Evolutionary conservation across 768 basidiomycete genomes (phyloP).

Genomic region (Dentipellis sp.): DNA sequence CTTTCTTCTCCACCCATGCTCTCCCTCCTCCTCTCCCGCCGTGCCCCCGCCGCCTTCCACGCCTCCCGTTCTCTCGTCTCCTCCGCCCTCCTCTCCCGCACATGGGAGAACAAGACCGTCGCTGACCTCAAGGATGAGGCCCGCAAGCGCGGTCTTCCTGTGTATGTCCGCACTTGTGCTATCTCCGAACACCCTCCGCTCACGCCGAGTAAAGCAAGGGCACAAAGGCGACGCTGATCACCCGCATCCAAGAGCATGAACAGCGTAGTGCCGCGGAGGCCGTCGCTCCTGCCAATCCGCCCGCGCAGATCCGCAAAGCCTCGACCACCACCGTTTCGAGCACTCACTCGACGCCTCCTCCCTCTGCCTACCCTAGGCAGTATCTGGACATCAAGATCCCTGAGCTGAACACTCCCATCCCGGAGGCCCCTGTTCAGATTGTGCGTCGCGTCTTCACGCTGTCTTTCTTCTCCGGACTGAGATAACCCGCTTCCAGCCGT

Average conservation of each 20-base stretch:
- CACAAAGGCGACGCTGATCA: slow-evolving; percentile 46
- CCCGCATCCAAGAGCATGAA: slow-evolving; percentile 43
- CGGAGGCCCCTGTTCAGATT: slow-evolving; percentile 41
- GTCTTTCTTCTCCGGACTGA: slow-evolving; percentile 1
- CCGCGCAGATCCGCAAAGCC: slow-evolving; percentile 18
- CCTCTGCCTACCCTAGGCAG: slow-evolving; percentile 19
- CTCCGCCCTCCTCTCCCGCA: slow-evolving; percentile 44
- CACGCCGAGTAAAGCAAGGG: slow-evolving; percentile 34
- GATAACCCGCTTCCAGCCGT: slow-evolving; percentile 34
- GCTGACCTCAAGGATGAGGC: slow-evolving; percentile 43
- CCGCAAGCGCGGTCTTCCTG: slow-evolving; percentile 44
- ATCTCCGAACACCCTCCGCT: slow-evolving; percentile 7
- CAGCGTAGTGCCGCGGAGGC: slow-evolving; percentile 13
- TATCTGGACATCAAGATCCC: slow-evolving; percentile 50
- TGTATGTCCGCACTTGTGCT: slow-evolving; percentile 26
- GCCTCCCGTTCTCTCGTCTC: slow-evolving; percentile 34
- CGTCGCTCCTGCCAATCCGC: slow-evolving; percentile 2
- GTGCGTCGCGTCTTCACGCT: slow-evolving; percentile 31
- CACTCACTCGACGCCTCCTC: slow-evolving; percentile 14
- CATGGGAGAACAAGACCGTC: slow-evolving; percentile 45
- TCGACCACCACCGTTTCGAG: slow-evolving; percentile 14
- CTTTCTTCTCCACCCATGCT: slow-evolving; percentile 17
- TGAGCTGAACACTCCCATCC: slow-evolving; percentile 35
- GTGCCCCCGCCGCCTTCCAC: not conserved
- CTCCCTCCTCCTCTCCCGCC: slow-evolving; percentile 15